phyloP scores from a whole-genome alignment of 805 yeast species.

The Wickerhamomyces chaumierensis region DNA sequence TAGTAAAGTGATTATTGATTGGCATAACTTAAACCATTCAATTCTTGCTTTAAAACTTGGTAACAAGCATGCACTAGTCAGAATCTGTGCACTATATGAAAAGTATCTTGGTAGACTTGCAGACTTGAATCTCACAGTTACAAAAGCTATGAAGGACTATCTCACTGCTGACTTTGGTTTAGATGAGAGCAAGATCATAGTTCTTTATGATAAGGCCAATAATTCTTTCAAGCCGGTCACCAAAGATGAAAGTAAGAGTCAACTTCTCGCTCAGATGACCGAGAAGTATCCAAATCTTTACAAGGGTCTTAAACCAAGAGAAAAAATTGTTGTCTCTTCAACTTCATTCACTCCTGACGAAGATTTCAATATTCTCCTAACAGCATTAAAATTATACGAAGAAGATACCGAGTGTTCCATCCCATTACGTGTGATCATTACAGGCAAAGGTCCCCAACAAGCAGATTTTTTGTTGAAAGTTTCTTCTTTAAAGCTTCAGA shows the following conservation, averaged over 20 bases:
- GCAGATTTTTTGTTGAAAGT: conserved; percentile 38
- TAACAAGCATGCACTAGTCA: conserved; percentile 48
- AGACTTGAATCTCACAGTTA: conserved; percentile 69
- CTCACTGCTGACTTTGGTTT: conserved; percentile 47
- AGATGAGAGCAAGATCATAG: conserved; percentile 34
- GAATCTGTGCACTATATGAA: conserved; percentile 54
- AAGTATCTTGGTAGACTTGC: conserved; percentile 48
- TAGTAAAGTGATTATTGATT: conserved; percentile 68
- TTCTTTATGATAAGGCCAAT: conserved; percentile 83
- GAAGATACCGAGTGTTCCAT: conserved; percentile 15
- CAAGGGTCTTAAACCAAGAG: conserved; percentile 17
- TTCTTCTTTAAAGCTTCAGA: conserved; percentile 28
- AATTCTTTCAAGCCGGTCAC: conserved; percentile 44
- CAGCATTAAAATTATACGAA: conserved; percentile 48
- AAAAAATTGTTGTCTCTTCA: conserved; percentile 68
- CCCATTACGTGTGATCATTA: conserved; percentile 64
- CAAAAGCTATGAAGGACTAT: conserved; percentile 57
- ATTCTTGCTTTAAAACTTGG: conserved; percentile 57
- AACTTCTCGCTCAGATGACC: not conserved
- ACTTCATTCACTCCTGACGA: conserved; percentile 97
- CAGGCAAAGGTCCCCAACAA: conserved; percentile 91
- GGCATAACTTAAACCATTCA: conserved; percentile 92
- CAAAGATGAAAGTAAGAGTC: conserved; percentile 17
- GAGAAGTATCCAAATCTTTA: not conserved
- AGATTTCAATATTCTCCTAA: conserved; percentile 60